Conservation (phyloP, 352 stramenopile species). For the Pythium utonaiense region DNA sequence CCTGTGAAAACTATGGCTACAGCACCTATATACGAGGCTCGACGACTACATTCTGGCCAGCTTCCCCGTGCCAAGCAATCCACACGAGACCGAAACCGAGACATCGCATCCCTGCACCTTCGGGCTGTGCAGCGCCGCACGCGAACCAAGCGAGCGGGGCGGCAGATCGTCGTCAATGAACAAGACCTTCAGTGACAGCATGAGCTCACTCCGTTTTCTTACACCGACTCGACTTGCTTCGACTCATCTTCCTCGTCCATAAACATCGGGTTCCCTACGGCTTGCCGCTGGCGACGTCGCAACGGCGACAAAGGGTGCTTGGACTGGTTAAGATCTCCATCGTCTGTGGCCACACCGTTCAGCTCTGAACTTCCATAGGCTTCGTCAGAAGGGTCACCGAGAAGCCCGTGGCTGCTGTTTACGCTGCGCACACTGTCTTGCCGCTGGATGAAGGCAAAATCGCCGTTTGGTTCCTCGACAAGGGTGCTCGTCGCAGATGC, state of each 20-base stretch:
- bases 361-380: not conserved
- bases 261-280: slow-evolving; percentile 15
- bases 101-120: slow-evolving; percentile 57
- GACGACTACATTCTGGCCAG: not conserved
- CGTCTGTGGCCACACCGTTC: not conserved
- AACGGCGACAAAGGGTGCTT: slow-evolving; percentile 37
- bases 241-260: slow-evolving; percentile 23
- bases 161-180: slow-evolving; percentile 30
- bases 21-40: not conserved
- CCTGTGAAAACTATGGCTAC: slow-evolving; percentile 7
- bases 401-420: slow-evolving; percentile 31
- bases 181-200: slow-evolving; percentile 23
- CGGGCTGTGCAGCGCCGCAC: slow-evolving; percentile 53
- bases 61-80: slow-evolving; percentile 10
- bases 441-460: slow-evolving; percentile 13
- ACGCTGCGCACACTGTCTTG: slow-evolving; percentile 43
- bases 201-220: slow-evolving; percentile 10
- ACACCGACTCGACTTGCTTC: slow-evolving; percentile 30
- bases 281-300: slow-evolving; percentile 27
- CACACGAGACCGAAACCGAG: slow-evolving; percentile 53
- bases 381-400: slow-evolving; percentile 8
- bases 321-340: slow-evolving; percentile 4
- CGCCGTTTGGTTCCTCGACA: not conserved
- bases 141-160: slow-evolving; percentile 30
- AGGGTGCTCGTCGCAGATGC: slow-evolving; percentile 6